Base-by-base conservation (phyloP, 2,329 filamentous ascomycete species). In the Pleoardoris graminearum region DNA sequence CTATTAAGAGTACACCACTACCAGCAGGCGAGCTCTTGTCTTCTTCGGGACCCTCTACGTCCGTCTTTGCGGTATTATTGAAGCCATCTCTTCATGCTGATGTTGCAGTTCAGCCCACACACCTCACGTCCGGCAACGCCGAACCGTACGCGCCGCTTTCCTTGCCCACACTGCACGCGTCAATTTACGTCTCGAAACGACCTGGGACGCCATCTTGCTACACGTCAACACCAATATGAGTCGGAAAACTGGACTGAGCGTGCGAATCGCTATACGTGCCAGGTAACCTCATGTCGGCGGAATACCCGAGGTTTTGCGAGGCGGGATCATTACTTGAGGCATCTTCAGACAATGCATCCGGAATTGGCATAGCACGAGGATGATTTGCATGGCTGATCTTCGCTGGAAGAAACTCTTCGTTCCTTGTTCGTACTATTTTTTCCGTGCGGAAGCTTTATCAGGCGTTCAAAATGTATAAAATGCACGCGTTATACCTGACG, bases 291-390 rank as follows among this genome's bases (percentile, higher is more conserved):
- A 16, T 50, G 48, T 11, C 38, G 45, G 22, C 33, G 48, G 25
- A 38, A 38, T 10, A 36, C 19, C 7, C 17, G 22, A n/a, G 48
- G 48, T 3, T 50, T 44, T 29, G 30, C 22, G 17, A 27, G 48
- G 25, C 44, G 45, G 16, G 48, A 50, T 17, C 48, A 45, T 23
- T 45, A 30, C 12, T 14, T 51, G 16, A 30, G 32, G 11, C 39
- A 51, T 27, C 22, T 51, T 22, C 30, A 36, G 32, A 36, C 14
- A 7, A 51, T 38, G 41, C 48, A 45, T 41, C 43, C 30, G 16
- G 30, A 21, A 11, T 7, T 46, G 19, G 16, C 16, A 14, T 5
- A 17, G 21, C 8, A 36, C 21, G 32, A 36, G 11, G 14, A 46
- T 17, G 43, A 21, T 37, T 5, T 33, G 7, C 14, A 33, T 33